These are phyloP conservation scores for Talaromyces marneffei DNA, from an alignment of 2,329 filamentous ascomycete species.

Conservation along the genomic window DNA sequence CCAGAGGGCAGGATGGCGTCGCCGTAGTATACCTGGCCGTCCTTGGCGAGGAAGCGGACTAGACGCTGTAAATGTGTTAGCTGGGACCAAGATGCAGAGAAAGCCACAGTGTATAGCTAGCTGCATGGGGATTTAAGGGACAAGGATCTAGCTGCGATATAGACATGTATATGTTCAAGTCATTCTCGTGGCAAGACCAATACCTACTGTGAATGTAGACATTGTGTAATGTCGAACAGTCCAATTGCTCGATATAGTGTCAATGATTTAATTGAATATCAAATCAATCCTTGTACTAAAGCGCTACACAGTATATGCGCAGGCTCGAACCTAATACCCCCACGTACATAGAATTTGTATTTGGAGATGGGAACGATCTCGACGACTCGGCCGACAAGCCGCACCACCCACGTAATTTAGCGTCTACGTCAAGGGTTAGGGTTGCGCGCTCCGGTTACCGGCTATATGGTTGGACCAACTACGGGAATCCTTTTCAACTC, in stretches of 20 bases:
- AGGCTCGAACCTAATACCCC: neutral
- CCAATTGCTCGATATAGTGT: neutral
- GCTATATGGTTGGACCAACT: neutral
- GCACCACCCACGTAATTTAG: neutral
- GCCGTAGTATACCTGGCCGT: slow-evolving; percentile 66
- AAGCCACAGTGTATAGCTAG: neutral
- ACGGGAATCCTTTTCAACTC: neutral
- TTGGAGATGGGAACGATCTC: neutral
- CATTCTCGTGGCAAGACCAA: neutral
- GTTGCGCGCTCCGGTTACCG: neutral
- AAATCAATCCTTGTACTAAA: neutral
- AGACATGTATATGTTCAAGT: too few relatives aligned
- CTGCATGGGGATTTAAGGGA: neutral
- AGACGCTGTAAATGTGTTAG: slow-evolving; percentile 52
- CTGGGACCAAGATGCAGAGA: neutral
- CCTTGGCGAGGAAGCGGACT: slow-evolving; percentile 65
- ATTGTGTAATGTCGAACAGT: neutral
- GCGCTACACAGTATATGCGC: neutral
- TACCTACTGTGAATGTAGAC: slow-evolving; percentile 12
- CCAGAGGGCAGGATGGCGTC: slow-evolving; percentile 64
- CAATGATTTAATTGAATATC: neutral
- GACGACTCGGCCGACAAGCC: slow-evolving; percentile 9
- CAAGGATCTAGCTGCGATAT: neutral
- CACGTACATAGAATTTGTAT: neutral
- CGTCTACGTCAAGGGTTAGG: neutral